Evolutionary conservation across 164 flowering plant species (phyloP).

Genomic region (Dillenia suffruticosa): DNA sequence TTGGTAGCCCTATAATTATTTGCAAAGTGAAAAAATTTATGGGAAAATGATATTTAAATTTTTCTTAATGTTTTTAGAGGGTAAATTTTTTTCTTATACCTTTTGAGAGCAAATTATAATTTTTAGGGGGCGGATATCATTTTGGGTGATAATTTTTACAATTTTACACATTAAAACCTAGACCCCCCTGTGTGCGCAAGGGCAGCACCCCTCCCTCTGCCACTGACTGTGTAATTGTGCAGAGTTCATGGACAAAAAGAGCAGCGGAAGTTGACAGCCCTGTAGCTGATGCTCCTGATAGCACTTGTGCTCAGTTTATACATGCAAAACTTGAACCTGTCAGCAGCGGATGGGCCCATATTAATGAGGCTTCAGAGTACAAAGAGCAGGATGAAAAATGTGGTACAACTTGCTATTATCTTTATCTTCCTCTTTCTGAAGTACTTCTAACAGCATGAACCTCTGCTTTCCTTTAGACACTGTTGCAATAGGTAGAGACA

Average conservation of each 20-base stretch:
- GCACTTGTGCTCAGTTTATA: constrained; percentile 56
- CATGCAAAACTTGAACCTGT: constrained; percentile 39
- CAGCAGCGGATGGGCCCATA: constrained; percentile 27
- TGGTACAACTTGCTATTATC: constrained; percentile 25
- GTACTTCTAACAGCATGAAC: neutral
- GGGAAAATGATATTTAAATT: too few species aligned
- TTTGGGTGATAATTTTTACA: too few species aligned
- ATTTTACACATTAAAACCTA: too few species aligned
- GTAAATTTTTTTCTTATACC: too few species aligned
- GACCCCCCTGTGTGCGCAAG: too few species aligned
- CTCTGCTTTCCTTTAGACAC: constrained; percentile 25
- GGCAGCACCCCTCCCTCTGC: neutral
- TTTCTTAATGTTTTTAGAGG: too few species aligned
- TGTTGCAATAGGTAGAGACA: constrained; percentile 42
- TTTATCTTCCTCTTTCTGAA: neutral
- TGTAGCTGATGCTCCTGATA: constrained; percentile 42
- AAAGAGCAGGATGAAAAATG: constrained; percentile 27
- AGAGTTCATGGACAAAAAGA: constrained; percentile 69
- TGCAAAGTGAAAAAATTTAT: too few species aligned
- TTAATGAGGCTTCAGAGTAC: constrained; percentile 20
- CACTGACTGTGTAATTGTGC: constrained; percentile 13
- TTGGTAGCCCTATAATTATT: too few species aligned
- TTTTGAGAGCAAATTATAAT: too few species aligned
- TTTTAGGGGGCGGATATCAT: too few species aligned
- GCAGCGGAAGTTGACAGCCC: constrained; percentile 54